Percentiles rank a stretch among this genome's conserved stretches.
These are phyloP conservation scores for Dysphania ambrosioides DNA, from an alignment of 148 eudicot genomes.

Conservation along the genomic window DNA sequence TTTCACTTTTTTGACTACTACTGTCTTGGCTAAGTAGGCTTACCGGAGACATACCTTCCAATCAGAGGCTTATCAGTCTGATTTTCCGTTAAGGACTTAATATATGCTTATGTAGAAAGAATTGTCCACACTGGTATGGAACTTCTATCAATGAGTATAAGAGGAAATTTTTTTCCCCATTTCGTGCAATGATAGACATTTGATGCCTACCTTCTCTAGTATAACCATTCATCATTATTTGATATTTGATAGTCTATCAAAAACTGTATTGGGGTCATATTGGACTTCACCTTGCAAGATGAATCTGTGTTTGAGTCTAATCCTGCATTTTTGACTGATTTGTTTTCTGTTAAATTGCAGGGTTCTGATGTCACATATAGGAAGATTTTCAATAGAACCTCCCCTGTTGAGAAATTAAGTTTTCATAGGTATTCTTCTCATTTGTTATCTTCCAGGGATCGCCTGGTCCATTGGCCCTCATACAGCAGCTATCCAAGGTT, in stretches of 20 bases:
- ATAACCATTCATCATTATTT: not conserved
- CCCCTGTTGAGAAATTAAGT: slow-evolving; percentile 22
- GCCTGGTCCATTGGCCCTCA: slow-evolving; percentile 26
- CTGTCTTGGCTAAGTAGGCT: not conserved
- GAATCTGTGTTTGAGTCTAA: not conserved
- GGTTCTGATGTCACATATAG: slow-evolving; percentile 37
- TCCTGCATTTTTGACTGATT: not conserved
- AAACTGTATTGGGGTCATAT: not conserved
- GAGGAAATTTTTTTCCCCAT: not conserved
- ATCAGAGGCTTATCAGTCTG: not conserved
- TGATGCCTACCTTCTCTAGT: not conserved
- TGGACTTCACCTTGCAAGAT: slow-evolving; percentile 1
- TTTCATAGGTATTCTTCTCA: slow-evolving; percentile 30
- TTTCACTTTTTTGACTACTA: not conserved
- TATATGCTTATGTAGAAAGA: not conserved
- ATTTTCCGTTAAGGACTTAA: not conserved
- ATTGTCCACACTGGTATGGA: not conserved
- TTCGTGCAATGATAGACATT: not conserved
- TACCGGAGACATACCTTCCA: not conserved
- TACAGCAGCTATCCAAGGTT: slow-evolving; percentile 28
- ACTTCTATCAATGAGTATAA: not conserved
- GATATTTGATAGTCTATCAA: not conserved
- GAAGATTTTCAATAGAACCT: slow-evolving; percentile 28
- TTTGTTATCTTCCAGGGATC: slow-evolving; percentile 28
- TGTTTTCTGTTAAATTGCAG: slow-evolving; percentile 40